Conservation (phyloP, 2,329 filamentous ascomycete species). For the Rhinocladiella mackenziei region DNA sequence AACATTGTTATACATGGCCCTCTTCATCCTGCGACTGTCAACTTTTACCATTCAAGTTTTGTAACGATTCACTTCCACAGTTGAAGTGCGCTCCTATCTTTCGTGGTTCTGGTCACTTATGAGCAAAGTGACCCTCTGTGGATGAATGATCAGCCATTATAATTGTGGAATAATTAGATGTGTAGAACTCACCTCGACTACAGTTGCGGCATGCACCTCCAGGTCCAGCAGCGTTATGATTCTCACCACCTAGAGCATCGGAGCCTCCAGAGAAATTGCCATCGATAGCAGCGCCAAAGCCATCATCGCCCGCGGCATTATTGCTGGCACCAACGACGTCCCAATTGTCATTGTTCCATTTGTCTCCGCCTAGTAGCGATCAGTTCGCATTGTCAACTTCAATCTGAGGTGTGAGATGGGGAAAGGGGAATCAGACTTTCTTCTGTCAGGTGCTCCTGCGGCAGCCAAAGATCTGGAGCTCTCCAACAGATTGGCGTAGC, state of each 20-base stretch:
- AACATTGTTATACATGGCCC: slow-evolving; percentile 33
- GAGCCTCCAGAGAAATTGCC: slow-evolving; percentile 7
- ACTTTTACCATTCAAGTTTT: background rate
- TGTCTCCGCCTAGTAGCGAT: no score
- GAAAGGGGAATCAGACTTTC: background rate
- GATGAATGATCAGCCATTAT: slow-evolving; percentile 7
- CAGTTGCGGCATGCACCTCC: slow-evolving; percentile 28
- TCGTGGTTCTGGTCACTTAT: slow-evolving; percentile 43
- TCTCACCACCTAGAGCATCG: slow-evolving; percentile 10
- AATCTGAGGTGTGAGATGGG: no score
- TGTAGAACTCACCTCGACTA: slow-evolving; percentile 21
- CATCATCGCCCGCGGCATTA: background rate
- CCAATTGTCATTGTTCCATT: no score
- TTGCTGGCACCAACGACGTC: background rate
- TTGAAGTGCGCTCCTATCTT: slow-evolving; percentile 45
- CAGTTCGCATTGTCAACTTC: no score
- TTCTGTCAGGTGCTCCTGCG: no score
- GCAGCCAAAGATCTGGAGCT: no score
- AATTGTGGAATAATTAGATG: slow-evolving; percentile 2
- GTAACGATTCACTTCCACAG: slow-evolving; percentile 30
- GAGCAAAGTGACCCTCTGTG: slow-evolving; percentile 32
- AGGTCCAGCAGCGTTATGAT: slow-evolving; percentile 5
- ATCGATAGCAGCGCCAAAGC: slow-evolving; percentile 2
- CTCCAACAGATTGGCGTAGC: no score
- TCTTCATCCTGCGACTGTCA: slow-evolving; percentile 33